Evolutionary conservation across 768 basidiomycete species (phyloP), one percentile per base, ranked within the genome.

Genomic region (Lentinula sp.): DNA sequence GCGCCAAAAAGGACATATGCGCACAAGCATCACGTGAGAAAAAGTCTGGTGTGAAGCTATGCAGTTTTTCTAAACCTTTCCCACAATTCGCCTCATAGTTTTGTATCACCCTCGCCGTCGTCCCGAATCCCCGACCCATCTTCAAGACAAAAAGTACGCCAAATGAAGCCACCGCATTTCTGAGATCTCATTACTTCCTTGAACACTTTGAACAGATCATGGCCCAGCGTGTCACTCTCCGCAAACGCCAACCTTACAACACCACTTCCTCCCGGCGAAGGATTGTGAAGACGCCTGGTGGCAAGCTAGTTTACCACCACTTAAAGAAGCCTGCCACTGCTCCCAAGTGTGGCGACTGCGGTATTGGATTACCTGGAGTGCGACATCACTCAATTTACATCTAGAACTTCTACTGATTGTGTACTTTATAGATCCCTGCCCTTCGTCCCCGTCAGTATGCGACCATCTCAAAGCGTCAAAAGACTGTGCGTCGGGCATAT

Each of bases 201-300:
- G 50, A 18, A 43, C 13, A 43, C 21, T 8, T 31, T 43, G 1
- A 31, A n/a, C 10, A 56, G 55, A 56, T 56, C 69, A 98, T 98
- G 96, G 94, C 93, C 78, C 96, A 98, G 87, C 94, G 97, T 74
- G 95, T 99, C 71, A 97, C 95, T 70, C 93, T 99, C 81, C 91
- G 97, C 82, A 99, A 97, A 80, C 93, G 97, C 74, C 88, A 89
- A 68, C 87, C 94, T 21, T 97, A 99, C 85, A 98, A 97, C 87
- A 98, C 97, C 77, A 87, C 88, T 70, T 98, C 96, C 62, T 95
- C 89, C 85, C 87, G 93, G 73, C 84, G 95, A 73, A 89, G 95
- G 68, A 84, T 98, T 66, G 87, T 98, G 63, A 98, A 98, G 84
- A 98, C 97, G 40, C 97, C 97, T 59, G 97, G 96, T 78, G 97